phyloP scores from a whole-genome alignment of 1,284 basidiomycete genomes.

The Puccinia novopanici region DNA sequence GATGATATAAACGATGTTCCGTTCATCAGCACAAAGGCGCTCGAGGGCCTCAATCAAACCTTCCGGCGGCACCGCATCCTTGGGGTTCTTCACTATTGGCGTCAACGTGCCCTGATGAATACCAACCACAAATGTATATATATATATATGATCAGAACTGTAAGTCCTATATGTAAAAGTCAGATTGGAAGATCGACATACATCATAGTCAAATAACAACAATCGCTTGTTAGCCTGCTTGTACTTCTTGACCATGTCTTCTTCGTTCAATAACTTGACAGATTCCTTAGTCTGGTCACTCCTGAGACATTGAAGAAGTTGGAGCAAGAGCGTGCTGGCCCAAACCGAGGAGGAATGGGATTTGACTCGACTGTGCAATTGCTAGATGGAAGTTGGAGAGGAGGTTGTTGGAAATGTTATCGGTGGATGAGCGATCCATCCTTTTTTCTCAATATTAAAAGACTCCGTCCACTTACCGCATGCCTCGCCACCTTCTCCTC shows the following conservation, averaged over 20 bases:
- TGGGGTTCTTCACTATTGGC: constrained; percentile 92
- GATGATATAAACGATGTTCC: constrained; percentile 93
- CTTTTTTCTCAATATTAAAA: neutral
- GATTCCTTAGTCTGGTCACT: constrained; percentile 78
- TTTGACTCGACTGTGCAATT: constrained; percentile 80
- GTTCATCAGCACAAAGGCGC: constrained; percentile 73
- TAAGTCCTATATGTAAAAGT: too few relatives aligned
- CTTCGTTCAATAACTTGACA: constrained; percentile 79
- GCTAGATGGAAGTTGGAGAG: constrained; percentile 44
- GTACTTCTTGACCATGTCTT: constrained; percentile 70
- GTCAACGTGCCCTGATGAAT: constrained; percentile 78
- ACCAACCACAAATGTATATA: neutral
- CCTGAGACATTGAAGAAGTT: constrained; percentile 79
- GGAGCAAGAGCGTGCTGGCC: constrained; percentile 85
- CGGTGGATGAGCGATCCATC: neutral
- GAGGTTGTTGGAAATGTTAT: neutral
- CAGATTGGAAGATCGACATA: constrained; percentile 56
- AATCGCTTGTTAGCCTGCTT: constrained; percentile 75
- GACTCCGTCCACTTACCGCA: constrained; percentile 58
- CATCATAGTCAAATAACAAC: constrained; percentile 95
- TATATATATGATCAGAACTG: too few relatives aligned
- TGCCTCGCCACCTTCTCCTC: constrained; percentile 79
- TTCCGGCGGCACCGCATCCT: constrained; percentile 78
- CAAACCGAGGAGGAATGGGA: constrained; percentile 94
- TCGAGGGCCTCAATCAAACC: constrained; percentile 75